A percentile compares a stretch with the other conserved stretches of the same genome.
These are phyloP conservation scores for Ophiosphaerella herpotricha DNA, from an alignment of 2,329 filamentous ascomycete genomes.

Conservation along the genomic window DNA sequence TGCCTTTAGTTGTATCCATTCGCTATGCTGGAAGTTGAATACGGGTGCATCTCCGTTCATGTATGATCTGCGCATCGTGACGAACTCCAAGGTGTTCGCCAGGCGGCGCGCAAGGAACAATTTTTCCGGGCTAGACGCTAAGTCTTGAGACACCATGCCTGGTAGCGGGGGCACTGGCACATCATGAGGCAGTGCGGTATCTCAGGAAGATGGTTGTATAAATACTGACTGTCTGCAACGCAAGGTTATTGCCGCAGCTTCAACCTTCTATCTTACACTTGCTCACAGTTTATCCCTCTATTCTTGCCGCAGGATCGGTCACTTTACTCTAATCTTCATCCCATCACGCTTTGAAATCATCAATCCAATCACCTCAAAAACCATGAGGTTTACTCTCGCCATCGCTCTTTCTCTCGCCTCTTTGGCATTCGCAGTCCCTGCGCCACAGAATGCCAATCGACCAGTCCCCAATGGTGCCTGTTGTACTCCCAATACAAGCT, in stretches of 20 bases:
- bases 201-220: background rate
- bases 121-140: background rate
- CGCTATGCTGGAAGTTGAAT: background rate
- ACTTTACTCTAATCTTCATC: conserved; percentile 6
- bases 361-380: conserved; percentile 6
- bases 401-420: conserved; percentile 21
- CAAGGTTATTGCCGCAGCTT: background rate
- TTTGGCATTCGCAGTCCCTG: conserved; percentile 22
- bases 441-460: conserved; percentile 26
- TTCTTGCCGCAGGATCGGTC: conserved; percentile 19
- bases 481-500: conserved; percentile 30
- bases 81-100: background rate
- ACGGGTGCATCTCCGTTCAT: background rate
- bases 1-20: background rate
- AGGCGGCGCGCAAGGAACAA: conserved; percentile 1
- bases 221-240: background rate
- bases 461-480: conserved; percentile 32
- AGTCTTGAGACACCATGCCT: conserved; percentile 8
- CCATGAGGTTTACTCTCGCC: conserved; percentile 32
- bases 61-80: conserved; percentile 24
- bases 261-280: background rate
- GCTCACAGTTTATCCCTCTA: background rate
- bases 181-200: background rate
- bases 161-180: conserved; percentile 2
- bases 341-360: background rate